Evolutionary conservation across 169 alveolate genomes (phyloP).

Genomic region (Babesia sp.): DNA sequence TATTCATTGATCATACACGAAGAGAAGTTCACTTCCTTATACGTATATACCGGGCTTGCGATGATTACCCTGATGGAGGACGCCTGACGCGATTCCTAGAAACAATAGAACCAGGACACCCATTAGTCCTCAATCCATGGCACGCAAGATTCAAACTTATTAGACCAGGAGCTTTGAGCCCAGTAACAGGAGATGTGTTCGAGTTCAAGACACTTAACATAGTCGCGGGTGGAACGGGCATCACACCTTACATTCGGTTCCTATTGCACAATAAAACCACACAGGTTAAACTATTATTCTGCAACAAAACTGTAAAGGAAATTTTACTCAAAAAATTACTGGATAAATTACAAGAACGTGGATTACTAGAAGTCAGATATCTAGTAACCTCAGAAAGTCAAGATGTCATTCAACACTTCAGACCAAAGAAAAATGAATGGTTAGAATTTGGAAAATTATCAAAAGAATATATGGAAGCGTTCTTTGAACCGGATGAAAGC

Average conservation of each 20-base stretch:
- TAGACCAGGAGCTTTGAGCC: conserved; percentile 7
- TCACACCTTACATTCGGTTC: conserved; percentile 75
- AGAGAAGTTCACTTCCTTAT: conserved; percentile 73
- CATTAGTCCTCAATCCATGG: conserved; percentile 1
- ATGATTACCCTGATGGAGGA: conserved; percentile 75
- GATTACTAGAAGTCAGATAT: conserved; percentile 24
- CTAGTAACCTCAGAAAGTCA: conserved; percentile 40
- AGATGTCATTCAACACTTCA: background rate
- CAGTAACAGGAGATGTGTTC: background rate
- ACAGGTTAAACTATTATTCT: conserved; percentile 41
- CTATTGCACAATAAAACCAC: conserved; percentile 20
- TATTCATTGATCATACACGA: conserved; percentile 66
- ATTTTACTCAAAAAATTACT: conserved; percentile 51
- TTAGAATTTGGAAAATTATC: conserved; percentile 5
- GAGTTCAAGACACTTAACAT: conserved; percentile 62
- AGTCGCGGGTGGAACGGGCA: conserved; percentile 82
- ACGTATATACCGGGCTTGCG: conserved; percentile 68
- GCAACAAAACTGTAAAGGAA: conserved; percentile 50
- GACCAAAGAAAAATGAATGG: background rate
- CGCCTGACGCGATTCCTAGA: conserved; percentile 56
- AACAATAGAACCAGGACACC: conserved; percentile 8
- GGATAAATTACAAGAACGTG: conserved; percentile 18
- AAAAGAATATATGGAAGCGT: background rate
- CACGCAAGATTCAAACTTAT: conserved; percentile 1
- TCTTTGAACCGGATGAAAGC: conserved; percentile 2